Evolutionary conservation across 1,284 basidiomycete genomes (phyloP).

Genomic region (Boletus hoseneyae): DNA sequence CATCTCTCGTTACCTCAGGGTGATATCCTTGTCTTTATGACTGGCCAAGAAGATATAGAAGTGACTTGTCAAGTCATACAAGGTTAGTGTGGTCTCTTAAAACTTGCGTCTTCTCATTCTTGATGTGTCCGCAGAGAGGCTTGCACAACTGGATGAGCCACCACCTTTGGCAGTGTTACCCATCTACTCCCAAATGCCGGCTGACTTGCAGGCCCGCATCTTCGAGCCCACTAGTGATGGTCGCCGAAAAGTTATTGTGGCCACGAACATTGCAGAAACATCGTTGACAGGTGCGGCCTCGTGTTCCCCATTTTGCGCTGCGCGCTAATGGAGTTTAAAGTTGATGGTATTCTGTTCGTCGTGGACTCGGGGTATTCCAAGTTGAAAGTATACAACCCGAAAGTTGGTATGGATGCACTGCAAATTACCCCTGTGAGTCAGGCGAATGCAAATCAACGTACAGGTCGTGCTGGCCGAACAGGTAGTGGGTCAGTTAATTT

Average conservation of each 20-base stretch:
- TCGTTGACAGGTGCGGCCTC: constrained; percentile 76
- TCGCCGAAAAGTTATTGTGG: constrained; percentile 93
- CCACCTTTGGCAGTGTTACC: constrained; percentile 85
- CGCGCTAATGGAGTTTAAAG: constrained; percentile 39
- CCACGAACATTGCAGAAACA: constrained; percentile 99
- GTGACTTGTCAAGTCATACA: constrained; percentile 88
- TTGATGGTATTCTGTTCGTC: constrained; percentile 97
- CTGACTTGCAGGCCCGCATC: constrained; percentile 97
- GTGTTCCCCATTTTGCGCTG: neutral
- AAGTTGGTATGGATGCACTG: constrained; percentile 98
- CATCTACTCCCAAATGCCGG: constrained; percentile 99
- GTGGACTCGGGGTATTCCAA: constrained; percentile 97
- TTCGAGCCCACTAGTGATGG: constrained; percentile 95
- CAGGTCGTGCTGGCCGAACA: constrained; percentile 94
- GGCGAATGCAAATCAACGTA: constrained; percentile 94
- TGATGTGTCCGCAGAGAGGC: constrained; percentile 60
- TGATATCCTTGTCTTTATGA: constrained; percentile 99
- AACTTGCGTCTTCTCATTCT: constrained; percentile 2
- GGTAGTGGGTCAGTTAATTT: constrained; percentile 73
- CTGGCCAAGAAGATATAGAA: constrained; percentile 99
- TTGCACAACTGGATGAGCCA: constrained; percentile 89
- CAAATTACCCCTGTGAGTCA: constrained; percentile 99
- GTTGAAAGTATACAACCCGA: constrained; percentile 98
- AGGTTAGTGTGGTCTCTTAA: constrained; percentile 45
- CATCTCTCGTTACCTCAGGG: constrained; percentile 93